phyloP scores from a whole-genome alignment of 2,329 filamentous ascomycete genomes.

The Uncinocarpus reesii region DNA sequence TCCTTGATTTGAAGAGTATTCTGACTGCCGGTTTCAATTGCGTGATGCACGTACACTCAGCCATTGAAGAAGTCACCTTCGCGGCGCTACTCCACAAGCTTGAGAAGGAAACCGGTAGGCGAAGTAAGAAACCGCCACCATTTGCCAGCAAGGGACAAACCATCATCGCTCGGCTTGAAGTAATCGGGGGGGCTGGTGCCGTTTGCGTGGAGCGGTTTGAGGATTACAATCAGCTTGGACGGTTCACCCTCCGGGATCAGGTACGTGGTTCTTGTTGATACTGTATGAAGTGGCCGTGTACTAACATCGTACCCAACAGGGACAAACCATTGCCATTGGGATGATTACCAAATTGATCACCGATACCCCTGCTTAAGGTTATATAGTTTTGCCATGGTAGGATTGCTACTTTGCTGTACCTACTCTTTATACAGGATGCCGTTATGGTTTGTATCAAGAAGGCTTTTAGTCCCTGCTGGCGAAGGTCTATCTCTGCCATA shows the following conservation, averaged over 20 bases:
- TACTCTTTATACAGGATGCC: not conserved
- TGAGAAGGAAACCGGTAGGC: conserved; percentile 85
- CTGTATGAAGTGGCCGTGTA: conserved; percentile 19
- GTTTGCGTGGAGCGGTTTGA: conserved; percentile 93
- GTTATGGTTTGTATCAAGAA: not conserved
- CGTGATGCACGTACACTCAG: conserved; percentile 91
- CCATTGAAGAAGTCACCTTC: conserved; percentile 96
- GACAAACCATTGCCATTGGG: conserved; percentile 98
- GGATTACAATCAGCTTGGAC: conserved; percentile 87
- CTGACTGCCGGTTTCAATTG: conserved; percentile 94
- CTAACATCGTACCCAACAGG: conserved; percentile 44
- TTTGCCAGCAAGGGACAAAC: conserved; percentile 71
- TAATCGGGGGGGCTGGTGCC: conserved; percentile 71
- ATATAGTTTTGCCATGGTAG: not conserved
- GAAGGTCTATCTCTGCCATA: not conserved
- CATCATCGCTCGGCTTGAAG: conserved; percentile 85
- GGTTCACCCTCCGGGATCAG: conserved; percentile 82
- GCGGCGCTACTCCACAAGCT: conserved; percentile 79
- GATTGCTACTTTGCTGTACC: no score
- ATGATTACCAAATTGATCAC: conserved; percentile 89
- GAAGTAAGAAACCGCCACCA: conserved; percentile 84
- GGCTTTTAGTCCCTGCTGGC: no score
- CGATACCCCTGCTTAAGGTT: conserved; percentile 22
- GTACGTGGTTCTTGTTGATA: conserved; percentile 39
- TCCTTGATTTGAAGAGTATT: conserved; percentile 89